Evolutionary conservation across 2,329 filamentous ascomycete genomes (phyloP).

Genomic region (Trichoderma sp.): DNA sequence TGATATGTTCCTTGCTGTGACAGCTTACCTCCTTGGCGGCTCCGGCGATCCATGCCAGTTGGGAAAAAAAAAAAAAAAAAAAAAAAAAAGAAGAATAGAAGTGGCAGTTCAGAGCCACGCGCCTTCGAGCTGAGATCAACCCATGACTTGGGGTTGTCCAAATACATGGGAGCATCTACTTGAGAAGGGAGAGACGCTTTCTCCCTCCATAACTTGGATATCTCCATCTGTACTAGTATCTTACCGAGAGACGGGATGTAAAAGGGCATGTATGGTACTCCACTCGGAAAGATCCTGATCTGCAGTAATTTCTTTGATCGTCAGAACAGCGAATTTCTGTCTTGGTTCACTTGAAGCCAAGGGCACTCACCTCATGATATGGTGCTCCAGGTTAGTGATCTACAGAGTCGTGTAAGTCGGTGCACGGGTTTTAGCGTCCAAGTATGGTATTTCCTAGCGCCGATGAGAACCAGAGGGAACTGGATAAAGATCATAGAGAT

Average conservation of each 20-base stretch:
- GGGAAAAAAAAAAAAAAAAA: background rate
- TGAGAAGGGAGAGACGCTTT: background rate
- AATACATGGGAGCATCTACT: background rate
- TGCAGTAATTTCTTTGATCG: background rate
- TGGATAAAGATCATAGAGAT: background rate
- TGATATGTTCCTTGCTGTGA: background rate
- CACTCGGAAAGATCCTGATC: background rate
- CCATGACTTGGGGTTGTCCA: background rate
- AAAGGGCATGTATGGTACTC: background rate
- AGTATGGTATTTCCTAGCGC: background rate
- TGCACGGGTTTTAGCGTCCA: background rate
- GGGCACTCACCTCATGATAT: background rate
- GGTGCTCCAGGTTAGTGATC: background rate
- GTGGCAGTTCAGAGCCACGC: background rate
- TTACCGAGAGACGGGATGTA: background rate
- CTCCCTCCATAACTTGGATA: background rate
- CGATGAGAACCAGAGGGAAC: too few relatives aligned
- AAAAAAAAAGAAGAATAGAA: background rate
- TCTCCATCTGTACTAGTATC: background rate
- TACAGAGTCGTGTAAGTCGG: background rate
- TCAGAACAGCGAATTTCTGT: background rate
- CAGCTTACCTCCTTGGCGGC: background rate
- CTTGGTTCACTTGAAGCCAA: background rate
- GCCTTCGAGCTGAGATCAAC: background rate
- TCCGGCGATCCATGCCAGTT: conserved; percentile 24